Evolutionary conservation across 441 rosid species (phyloP), one percentile per base, ranked within the genome.

Genomic region (Pelargonium myrrhifolium): DNA sequence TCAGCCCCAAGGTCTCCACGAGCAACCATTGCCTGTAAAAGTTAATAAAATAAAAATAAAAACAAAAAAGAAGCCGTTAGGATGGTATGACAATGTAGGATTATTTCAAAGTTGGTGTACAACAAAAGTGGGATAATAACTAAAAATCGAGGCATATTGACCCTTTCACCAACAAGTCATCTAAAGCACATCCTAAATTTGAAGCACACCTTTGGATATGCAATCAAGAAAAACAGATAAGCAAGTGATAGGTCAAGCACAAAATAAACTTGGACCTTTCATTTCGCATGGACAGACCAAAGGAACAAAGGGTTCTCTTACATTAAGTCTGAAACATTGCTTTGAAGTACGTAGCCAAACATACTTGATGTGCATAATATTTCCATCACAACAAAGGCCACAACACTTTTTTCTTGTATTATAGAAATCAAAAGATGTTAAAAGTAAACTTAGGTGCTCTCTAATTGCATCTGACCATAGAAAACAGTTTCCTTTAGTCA

Each of bases 1-100:
- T 93, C 98, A 77, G 97, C 97, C 65, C 98, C 97, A 74, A 93
- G 94, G 81, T 93, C 97, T 81, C 97, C 98, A 75, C 98, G 96
- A 71, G 98, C 98, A 83, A 93, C 98, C 97, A 93, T 93, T 58
- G 98, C 98, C 97, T 93, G 68, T 65, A 73, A 71, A 24, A 68
- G 59, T 66, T 24, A 65, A 31, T 15, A 66, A 35, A 74, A 47
- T 28, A 68, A 51, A 42, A 12, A 26, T 2, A 47, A 14, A 47
- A 3, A n/a, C n/a, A 51, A 51, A 51, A n/a, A 51, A 51, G 20
- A 53, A 15, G 20, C 10, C 22, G 6, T 15, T 53, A 53, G 17
- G 59, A 53, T 53, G 22, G 10, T 1, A 53, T 53, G 59, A 53
- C 49, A 68, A 22, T 22, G 63, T 21, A 24, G 37, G 63, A 21